Evolutionary conservation across 2,329 filamentous ascomycete species (phyloP).

Genomic region (Exophiala sideris): DNA sequence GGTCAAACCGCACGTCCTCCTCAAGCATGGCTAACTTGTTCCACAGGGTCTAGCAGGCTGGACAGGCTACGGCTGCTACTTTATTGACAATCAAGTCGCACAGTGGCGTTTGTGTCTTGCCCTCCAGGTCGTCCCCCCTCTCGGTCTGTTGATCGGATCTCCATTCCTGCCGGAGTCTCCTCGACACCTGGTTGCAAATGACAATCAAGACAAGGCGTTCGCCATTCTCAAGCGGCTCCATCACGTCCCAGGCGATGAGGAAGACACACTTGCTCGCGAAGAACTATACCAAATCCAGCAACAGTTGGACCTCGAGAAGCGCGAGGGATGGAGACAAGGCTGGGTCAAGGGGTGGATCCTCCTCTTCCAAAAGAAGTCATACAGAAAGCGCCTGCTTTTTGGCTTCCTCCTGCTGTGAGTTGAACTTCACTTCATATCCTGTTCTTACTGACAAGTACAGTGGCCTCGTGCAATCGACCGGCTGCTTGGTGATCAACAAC

Average conservation of each 20-base stretch:
- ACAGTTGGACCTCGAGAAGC: conserved; percentile 20
- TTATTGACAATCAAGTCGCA: conserved; percentile 6
- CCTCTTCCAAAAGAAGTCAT: conserved; percentile 18
- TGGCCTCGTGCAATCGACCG: conserved; percentile 12
- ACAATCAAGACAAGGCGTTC: conserved; percentile 5
- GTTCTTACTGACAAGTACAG: neutral
- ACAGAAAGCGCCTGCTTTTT: conserved; percentile 21
- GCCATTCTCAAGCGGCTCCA: conserved; percentile 41
- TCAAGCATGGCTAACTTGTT: neutral
- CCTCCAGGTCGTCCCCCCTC: conserved; percentile 6
- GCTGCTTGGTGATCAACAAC: conserved; percentile 40
- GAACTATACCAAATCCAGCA: conserved; percentile 38
- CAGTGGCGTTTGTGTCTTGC: conserved; percentile 23
- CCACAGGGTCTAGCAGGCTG: conserved; percentile 16
- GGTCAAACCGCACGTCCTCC: neutral
- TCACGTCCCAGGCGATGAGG: conserved; percentile 36
- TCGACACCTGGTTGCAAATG: conserved; percentile 6
- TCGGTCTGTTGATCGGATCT: conserved; percentile 8
- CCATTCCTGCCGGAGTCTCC: conserved; percentile 13
- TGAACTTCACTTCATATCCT: neutral
- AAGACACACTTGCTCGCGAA: conserved; percentile 37
- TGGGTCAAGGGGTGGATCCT: conserved; percentile 17
- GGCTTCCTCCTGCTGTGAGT: conserved; percentile 30
- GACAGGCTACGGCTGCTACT: conserved; percentile 18
- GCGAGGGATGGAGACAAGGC: conserved; percentile 18